Base-by-base conservation (phyloP, 1,139 yeast genomes). In the Candida frijolesensis region DNA sequence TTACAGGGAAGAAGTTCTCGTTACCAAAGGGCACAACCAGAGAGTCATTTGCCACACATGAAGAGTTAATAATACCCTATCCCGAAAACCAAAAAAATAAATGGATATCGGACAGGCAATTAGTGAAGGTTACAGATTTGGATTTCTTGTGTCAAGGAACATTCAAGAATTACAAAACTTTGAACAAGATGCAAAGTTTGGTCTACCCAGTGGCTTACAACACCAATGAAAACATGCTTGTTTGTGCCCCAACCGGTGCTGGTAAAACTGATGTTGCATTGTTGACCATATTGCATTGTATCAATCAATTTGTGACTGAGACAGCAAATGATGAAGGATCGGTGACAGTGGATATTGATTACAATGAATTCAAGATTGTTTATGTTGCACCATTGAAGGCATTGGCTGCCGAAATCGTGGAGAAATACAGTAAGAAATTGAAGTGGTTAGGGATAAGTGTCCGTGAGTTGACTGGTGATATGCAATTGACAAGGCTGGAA, bases 201-300 rank as follows among this genome's bases (percentile, higher is more conserved):
- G 96, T 95, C 1, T 95, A 79, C 58, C 96, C 96, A 0, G 88
- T 91, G 15, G 99, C 97, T 0, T 95, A 94, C 64, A 84, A 87
- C 50, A 87, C 98, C 6, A 92, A 90, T 66, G 97, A 92, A 60
- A 94, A 95, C 62, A 88, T 95, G 97, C 76, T 94, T 47, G 92
- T 94, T 1, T 94, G 99, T 81, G 99, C 99, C 0, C 99, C 99
- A 2, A 94, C 99, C 0, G 99, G 99, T 77, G 98, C 99, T 7
- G 99, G 99, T 79, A 94, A 94, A 64, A 95, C 99, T 0, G 98
- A 95, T 66, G 96, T 95, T 39, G 99, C 99, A 0, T 72, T 95
- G 60, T 71, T 94, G 40, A 78, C 98, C 0, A 84, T 94, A 60
- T 73, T 95, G 49, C 89, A 87, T 59, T 82, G 95, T 0, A 86